These are phyloP conservation scores for Monilinia polystroma DNA, from an alignment of 2,329 filamentous ascomycete species.

Conservation along the genomic window DNA sequence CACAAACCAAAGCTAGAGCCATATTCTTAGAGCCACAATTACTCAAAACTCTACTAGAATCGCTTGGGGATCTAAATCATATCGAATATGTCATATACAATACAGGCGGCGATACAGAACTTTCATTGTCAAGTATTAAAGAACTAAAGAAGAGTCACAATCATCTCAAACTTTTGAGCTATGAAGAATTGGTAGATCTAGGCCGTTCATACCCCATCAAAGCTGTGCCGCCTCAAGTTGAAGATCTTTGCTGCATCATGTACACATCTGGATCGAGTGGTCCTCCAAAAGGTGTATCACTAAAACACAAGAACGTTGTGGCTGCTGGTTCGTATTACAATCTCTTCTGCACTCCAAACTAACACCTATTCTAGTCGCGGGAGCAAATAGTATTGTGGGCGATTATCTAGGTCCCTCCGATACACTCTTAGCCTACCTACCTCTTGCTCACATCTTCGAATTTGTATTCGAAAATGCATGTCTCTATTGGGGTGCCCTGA, in stretches of 20 bases:
- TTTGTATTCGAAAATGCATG: constrained; percentile 93
- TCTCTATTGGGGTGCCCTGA: constrained; percentile 82
- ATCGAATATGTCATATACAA: constrained; percentile 65
- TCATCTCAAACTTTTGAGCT: constrained; percentile 53
- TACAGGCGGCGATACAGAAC: constrained; percentile 51
- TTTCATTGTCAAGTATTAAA: constrained; percentile 45
- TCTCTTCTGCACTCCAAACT: not conserved
- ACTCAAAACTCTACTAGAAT: constrained; percentile 55
- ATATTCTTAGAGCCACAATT: constrained; percentile 88
- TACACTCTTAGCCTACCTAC: constrained; percentile 83
- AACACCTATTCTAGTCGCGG: constrained; percentile 59
- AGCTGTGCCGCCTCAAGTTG: constrained; percentile 67
- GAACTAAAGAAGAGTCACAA: constrained; percentile 58
- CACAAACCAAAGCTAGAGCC: constrained; percentile 74
- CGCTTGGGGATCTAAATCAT: constrained; percentile 56
- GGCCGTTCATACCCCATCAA: constrained; percentile 63
- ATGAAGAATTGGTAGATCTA: constrained; percentile 54
- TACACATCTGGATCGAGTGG: constrained; percentile 90
- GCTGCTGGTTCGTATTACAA: constrained; percentile 62
- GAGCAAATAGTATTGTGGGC: constrained; percentile 75
- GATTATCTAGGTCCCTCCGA: constrained; percentile 76
- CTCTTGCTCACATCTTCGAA: constrained; percentile 93
- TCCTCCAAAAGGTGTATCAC: constrained; percentile 82
- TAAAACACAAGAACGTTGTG: constrained; percentile 80
- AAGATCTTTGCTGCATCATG: constrained; percentile 81